A percentile compares a stretch with the other conserved stretches of the same genome.
phyloP scores from a whole-genome alignment of 495 filamentous ascomycete genomes.

The Penicillium nucicola region DNA sequence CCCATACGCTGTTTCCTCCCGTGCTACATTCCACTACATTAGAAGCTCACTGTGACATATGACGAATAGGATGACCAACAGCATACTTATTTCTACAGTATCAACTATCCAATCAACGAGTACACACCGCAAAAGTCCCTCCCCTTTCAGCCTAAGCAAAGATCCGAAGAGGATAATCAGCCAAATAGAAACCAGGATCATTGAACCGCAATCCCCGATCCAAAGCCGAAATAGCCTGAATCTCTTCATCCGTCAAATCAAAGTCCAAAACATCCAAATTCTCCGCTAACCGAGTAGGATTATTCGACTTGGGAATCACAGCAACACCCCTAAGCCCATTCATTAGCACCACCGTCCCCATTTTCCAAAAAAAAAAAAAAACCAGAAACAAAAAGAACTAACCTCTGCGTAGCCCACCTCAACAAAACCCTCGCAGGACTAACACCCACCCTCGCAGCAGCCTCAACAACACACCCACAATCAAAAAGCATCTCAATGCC shows the following conservation, averaged over 20 bases:
- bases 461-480: constrained; percentile 58
- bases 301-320: constrained; percentile 83
- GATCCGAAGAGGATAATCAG: background rate
- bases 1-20: background rate
- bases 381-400: too few relatives aligned
- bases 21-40: too few relatives aligned
- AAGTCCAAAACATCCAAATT: constrained; percentile 60
- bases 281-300: constrained; percentile 46
- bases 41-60: too few relatives aligned
- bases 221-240: constrained; percentile 61
- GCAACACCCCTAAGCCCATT: constrained; percentile 75
- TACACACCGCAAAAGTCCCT: too few relatives aligned
- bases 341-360: too few relatives aligned
- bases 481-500: constrained; percentile 66
- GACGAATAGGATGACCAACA: too few relatives aligned
- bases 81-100: too few relatives aligned
- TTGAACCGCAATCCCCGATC: constrained; percentile 73
- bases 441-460: constrained; percentile 63
- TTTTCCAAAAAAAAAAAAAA: too few relatives aligned
- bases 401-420: constrained; percentile 88
- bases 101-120: too few relatives aligned
- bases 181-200: constrained; percentile 47
- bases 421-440: constrained; percentile 79
- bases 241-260: constrained; percentile 59
- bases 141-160: background rate